These are phyloP conservation scores for Simplicillium aogashimaense DNA, from an alignment of 2,329 filamentous ascomycete species.

Conservation along the genomic window DNA sequence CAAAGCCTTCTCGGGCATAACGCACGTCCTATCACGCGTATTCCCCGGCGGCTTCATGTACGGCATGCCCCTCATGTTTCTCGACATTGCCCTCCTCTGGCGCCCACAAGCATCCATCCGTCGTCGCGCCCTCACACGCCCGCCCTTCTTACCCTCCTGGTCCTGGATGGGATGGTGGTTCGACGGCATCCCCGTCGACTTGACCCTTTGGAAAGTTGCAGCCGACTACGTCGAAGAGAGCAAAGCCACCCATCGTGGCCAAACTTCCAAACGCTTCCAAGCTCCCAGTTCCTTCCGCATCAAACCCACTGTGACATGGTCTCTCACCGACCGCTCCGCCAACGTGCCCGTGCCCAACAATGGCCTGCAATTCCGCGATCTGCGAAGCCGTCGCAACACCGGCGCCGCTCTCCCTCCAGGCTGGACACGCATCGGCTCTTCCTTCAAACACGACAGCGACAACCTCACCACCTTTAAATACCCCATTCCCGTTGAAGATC, in stretches of 20 bases:
- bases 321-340: constrained; percentile 26
- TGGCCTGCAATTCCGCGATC: constrained; percentile 28
- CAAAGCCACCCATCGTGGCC: constrained; percentile 17
- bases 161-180: constrained; percentile 40
- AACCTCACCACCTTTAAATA: constrained; percentile 28
- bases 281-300: constrained; percentile 27
- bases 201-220: constrained; percentile 30
- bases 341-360: constrained; percentile 23
- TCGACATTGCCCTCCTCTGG: constrained; percentile 34
- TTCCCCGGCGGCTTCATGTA: constrained; percentile 33
- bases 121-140: constrained; percentile 22
- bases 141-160: constrained; percentile 32
- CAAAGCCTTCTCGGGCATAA: constrained; percentile 31
- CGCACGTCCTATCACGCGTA: constrained; percentile 27
- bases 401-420: constrained; percentile 23
- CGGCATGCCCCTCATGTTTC: constrained; percentile 35
- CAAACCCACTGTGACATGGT: constrained; percentile 26
- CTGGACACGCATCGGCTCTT: constrained; percentile 25
- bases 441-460: constrained; percentile 31
- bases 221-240: constrained; percentile 32
- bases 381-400: constrained; percentile 21
- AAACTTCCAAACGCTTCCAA: constrained; percentile 23
- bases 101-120: constrained; percentile 31
- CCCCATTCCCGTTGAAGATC: constrained; percentile 28
- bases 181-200: constrained; percentile 30